These are phyloP conservation scores for Tetrahymena malaccensis DNA, from an alignment of 73 alveolate species.

Conservation along the genomic window DNA sequence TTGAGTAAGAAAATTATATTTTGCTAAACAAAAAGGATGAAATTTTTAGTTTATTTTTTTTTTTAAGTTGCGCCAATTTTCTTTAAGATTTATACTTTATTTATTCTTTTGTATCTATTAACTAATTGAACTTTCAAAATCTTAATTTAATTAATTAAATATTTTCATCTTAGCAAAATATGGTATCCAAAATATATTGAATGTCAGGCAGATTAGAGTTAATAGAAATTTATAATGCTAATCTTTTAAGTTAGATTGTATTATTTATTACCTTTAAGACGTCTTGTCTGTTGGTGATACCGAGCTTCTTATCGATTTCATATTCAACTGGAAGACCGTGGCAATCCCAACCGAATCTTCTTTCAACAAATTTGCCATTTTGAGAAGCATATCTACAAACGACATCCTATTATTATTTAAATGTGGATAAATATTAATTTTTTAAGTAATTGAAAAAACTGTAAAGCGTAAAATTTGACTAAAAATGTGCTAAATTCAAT, in stretches of 20 bases:
- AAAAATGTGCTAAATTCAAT: background rate
- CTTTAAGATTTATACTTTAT: too few species aligned
- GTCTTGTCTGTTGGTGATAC: slow-evolving; percentile 82
- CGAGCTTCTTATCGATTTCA: slow-evolving; percentile 89
- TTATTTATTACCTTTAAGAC: slow-evolving; percentile 47
- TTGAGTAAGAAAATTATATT: background rate
- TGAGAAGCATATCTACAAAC: slow-evolving; percentile 98
- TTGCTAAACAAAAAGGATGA: too few species aligned
- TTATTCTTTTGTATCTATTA: too few species aligned
- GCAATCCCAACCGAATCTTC: slow-evolving; percentile 99
- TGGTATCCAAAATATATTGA: background rate
- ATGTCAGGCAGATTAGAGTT: background rate
- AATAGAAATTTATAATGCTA: background rate
- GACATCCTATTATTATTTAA: slow-evolving; percentile 75
- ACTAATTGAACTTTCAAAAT: background rate
- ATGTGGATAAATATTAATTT: background rate
- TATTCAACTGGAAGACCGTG: slow-evolving; percentile 99
- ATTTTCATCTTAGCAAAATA: background rate
- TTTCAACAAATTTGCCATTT: slow-evolving; percentile 92
- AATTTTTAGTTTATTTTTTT: background rate
- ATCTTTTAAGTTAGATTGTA: background rate
- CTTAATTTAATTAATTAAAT: background rate
- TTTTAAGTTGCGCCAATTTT: background rate
- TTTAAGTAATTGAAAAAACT: too few species aligned
- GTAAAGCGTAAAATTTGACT: too few species aligned